Percentiles rank a stretch among this genome's conserved stretches.
These are phyloP conservation scores for Lumnitzera racemosa DNA, from an alignment of 345 rosid genomes.

Conservation along the genomic window DNA sequence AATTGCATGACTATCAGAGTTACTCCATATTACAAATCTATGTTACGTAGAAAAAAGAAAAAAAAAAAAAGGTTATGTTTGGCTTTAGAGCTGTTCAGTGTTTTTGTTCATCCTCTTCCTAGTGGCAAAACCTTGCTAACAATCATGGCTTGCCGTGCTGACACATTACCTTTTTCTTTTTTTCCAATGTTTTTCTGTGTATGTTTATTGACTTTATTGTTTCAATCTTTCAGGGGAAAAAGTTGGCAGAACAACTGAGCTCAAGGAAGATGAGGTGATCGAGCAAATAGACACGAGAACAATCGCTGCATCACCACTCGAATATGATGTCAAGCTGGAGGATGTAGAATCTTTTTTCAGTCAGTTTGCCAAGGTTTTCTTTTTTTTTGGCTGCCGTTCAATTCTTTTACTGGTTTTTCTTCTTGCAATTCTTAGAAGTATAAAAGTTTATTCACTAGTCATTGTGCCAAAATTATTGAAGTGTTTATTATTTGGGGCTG, in stretches of 20 bases:
- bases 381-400: neutral
- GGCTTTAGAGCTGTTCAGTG: too few species aligned
- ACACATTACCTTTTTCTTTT: too few species aligned
- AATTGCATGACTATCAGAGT: too few species aligned
- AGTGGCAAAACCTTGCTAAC: too few species aligned
- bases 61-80: too few species aligned
- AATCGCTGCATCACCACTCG: slow-evolving; percentile 64
- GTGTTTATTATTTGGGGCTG: neutral
- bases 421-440: neutral
- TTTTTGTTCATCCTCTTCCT: too few species aligned
- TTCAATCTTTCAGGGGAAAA: slow-evolving; percentile 42
- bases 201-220: neutral
- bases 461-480: neutral
- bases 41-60: too few species aligned
- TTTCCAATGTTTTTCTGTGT: too few species aligned
- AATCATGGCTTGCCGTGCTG: neutral
- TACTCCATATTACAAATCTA: too few species aligned
- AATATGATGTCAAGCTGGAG: slow-evolving; percentile 57
- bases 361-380: slow-evolving; percentile 59
- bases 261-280: slow-evolving; percentile 61
- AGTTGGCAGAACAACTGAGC: slow-evolving; percentile 63
- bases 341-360: slow-evolving; percentile 61
- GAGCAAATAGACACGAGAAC: slow-evolving; percentile 74
- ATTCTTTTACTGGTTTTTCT: neutral
- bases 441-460: too few species aligned